phyloP scores from a whole-genome alignment of 2,329 filamentous ascomycete genomes.

The Exophiala bonariae region DNA sequence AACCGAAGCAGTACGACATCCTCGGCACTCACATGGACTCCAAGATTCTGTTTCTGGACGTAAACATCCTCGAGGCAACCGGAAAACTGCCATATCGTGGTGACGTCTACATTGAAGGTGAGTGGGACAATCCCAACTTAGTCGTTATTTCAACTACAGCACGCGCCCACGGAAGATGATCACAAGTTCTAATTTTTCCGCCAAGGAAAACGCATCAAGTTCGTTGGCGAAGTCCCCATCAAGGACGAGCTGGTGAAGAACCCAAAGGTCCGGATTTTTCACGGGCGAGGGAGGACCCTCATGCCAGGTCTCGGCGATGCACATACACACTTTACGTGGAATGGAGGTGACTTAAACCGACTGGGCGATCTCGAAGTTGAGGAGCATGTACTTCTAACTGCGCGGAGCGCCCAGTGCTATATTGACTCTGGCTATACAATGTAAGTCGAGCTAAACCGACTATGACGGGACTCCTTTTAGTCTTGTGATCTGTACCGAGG shows the following conservation, averaged over 20 bases:
- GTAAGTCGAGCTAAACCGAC: slow-evolving; percentile 24
- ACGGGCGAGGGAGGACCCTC: slow-evolving; percentile 45
- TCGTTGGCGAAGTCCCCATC: slow-evolving; percentile 37
- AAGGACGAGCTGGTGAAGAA: slow-evolving; percentile 32
- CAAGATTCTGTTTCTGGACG: slow-evolving; percentile 39
- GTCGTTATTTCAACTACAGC: slow-evolving; percentile 1
- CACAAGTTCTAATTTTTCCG: too few species aligned
- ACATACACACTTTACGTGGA: slow-evolving; percentile 53
- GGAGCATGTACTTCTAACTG: slow-evolving; percentile 50
- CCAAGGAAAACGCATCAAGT: slow-evolving; percentile 34
- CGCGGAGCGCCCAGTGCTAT: slow-evolving; percentile 44
- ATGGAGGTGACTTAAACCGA: slow-evolving; percentile 42
- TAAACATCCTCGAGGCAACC: slow-evolving; percentile 43
- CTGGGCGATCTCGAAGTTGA: slow-evolving; percentile 47
- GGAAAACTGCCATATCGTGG: slow-evolving; percentile 39
- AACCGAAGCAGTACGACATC: too few species aligned
- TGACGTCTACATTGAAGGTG: slow-evolving; percentile 42
- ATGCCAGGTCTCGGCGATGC: slow-evolving; percentile 53
- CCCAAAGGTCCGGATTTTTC: slow-evolving; percentile 37
- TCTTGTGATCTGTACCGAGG: too few species aligned
- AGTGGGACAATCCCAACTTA: neutral
- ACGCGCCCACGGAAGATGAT: too few species aligned
- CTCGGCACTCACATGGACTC: slow-evolving; percentile 37
- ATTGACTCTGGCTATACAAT: slow-evolving; percentile 54
- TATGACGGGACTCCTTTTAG: too few species aligned